Evolutionary conservation across 2,329 filamentous ascomycete genomes (phyloP), one percentile per base, ranked within the genome.

Genomic region (Septoria petroselini): DNA sequence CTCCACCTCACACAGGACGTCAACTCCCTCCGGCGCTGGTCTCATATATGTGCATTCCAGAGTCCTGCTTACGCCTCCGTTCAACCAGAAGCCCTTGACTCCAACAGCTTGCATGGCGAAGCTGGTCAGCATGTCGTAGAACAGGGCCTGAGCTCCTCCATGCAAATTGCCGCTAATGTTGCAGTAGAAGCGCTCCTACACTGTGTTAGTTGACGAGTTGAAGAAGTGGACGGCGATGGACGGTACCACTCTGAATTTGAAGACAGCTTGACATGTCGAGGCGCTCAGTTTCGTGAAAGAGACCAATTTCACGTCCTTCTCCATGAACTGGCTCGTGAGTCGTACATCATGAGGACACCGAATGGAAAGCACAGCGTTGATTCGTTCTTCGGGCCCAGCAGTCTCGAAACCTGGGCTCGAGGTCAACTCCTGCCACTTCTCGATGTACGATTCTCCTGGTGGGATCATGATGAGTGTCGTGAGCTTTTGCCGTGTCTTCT

Each of bases 141-240:
- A 75, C 4, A 77, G 65, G 0, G 75, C 73, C 2, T 76, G 76
- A 2, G 76, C 76, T 5, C 77, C 77, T 15, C 78, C 78, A 58
- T 81, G 78, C 54, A 81, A 69, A 25, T 73, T 75, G 1, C 70
- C 70, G 25, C 69, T 67, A 37, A 70, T 60, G 61, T 80, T 80
- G 53, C 71, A 70, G 44, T 78, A 72, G 39, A 65, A 62, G 8
- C 61, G 58, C 7, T 72, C 68, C 23, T 27, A 27, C 9, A 9
- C 23, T 27, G 9, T 27, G n/a, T 27, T 27, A 27, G 23, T 27
- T 5, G 23, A 27, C n/a, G 9, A 27, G 23, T 5, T 27, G 5
- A 27, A 27, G 5, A 27, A 9, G n/a, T n/a, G 23, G 9, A 27
- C 5, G 23, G 9, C 23, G 9, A 27, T 27, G 23, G 9, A 27